These are phyloP conservation scores for Aspergillus niger DNA, from an alignment of 2,329 filamentous ascomycete genomes.

Conservation along the genomic window DNA sequence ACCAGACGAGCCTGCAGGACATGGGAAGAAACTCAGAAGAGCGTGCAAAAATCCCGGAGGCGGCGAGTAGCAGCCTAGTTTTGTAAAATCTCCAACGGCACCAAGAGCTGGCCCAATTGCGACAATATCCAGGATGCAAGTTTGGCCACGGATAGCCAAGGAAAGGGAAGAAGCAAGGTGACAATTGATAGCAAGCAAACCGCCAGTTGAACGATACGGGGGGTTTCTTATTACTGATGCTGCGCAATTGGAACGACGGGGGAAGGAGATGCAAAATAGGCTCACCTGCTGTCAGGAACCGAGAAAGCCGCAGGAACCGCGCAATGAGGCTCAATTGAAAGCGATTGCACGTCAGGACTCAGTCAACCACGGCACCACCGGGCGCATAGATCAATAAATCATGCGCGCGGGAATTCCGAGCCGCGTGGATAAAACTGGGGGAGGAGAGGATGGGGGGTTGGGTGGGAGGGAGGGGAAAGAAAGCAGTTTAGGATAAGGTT, in stretches of 20 bases:
- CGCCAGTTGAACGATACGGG: background rate
- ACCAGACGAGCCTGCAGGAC: background rate
- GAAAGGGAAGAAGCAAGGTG: background rate
- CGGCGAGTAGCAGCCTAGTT: background rate
- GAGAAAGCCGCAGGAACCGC: slow-evolving; percentile 2
- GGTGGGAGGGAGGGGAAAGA: background rate
- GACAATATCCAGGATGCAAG: background rate
- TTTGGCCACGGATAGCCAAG: background rate
- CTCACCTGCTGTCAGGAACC: slow-evolving; percentile 11
- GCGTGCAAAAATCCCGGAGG: background rate
- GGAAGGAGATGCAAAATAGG: slow-evolving; percentile 7
- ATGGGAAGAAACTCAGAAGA: background rate
- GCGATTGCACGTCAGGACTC: slow-evolving; percentile 3
- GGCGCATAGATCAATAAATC: slow-evolving; percentile 7
- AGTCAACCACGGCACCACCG: slow-evolving; percentile 4
- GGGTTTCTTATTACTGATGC: background rate
- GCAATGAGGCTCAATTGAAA: slow-evolving; percentile 10
- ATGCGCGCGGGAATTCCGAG: background rate
- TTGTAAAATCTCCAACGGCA: background rate
- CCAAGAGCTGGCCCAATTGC: slow-evolving; percentile 3
- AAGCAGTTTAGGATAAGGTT: background rate
- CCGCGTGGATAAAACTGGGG: background rate
- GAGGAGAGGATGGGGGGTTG: background rate
- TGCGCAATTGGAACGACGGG: background rate
- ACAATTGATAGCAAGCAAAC: background rate